Conservation (phyloP, 257 asterid species). For the Capsicum pubescens region DNA sequence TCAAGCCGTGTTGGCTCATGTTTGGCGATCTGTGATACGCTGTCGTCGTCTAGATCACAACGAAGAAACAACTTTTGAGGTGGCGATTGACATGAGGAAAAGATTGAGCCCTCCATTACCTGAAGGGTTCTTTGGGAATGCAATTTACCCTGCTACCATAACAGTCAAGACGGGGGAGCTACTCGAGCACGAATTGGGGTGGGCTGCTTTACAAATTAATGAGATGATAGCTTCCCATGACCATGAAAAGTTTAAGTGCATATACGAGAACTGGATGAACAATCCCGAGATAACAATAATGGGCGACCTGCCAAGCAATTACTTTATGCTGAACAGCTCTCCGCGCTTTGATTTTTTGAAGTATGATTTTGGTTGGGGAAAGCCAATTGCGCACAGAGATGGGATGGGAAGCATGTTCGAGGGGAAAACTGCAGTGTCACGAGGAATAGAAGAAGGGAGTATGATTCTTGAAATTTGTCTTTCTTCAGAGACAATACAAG, state of each 20-base stretch:
- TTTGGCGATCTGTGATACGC: constrained; percentile 51
- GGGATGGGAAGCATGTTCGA: constrained; percentile 48
- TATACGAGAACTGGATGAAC: background rate
- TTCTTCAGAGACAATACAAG: constrained; percentile 22
- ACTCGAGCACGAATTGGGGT: constrained; percentile 27
- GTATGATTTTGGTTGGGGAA: constrained; percentile 65
- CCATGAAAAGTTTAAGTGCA: background rate
- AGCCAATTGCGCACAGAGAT: constrained; percentile 51
- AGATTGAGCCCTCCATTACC: constrained; percentile 43
- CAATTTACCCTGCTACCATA: background rate
- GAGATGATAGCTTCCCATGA: constrained; percentile 36
- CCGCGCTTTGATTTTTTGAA: constrained; percentile 55
- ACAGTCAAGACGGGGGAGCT: background rate
- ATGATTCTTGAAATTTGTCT: constrained; percentile 45
- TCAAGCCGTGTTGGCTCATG: constrained; percentile 55
- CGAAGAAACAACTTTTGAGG: background rate
- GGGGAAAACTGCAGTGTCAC: too few relatives aligned
- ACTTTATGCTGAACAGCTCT: constrained; percentile 40
- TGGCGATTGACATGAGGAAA: constrained; percentile 35
- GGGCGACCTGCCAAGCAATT: constrained; percentile 19
- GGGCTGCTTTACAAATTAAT: constrained; percentile 40
- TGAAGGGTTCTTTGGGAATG: constrained; percentile 49
- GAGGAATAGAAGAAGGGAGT: background rate
- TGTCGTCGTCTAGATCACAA: constrained; percentile 25
- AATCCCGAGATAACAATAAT: constrained; percentile 27